phyloP scores from a whole-genome alignment of 2,329 filamentous ascomycete genomes.

The Fusarium sp. region DNA sequence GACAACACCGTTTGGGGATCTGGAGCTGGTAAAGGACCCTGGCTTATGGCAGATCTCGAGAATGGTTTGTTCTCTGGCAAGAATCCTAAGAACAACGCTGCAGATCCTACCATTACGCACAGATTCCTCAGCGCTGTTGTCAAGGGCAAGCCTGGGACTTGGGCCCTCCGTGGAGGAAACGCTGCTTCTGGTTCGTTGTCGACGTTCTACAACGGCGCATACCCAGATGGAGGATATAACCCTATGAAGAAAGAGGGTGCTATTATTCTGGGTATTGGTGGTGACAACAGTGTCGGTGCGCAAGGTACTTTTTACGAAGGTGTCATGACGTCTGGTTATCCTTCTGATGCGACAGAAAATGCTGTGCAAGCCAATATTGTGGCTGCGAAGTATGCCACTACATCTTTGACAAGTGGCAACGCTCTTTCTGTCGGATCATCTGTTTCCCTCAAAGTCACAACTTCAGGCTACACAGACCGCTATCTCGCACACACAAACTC shows the following conservation, averaged over 20 bases:
- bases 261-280: constrained; percentile 16
- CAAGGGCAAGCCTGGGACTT: constrained; percentile 14
- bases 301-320: constrained; percentile 29
- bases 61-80: constrained; percentile 72
- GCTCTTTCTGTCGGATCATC: constrained; percentile 14
- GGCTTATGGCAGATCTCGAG: constrained; percentile 77
- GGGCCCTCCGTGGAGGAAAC: constrained; percentile 22
- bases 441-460: constrained; percentile 16
- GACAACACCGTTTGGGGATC: constrained; percentile 64
- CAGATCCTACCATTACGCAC: constrained; percentile 4
- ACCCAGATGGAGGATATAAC: constrained; percentile 18
- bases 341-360: constrained; percentile 26
- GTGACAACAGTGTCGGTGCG: constrained; percentile 21
- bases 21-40: constrained; percentile 69
- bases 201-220: constrained; percentile 19
- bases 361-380: constrained; percentile 25
- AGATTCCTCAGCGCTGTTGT: constrained; percentile 16
- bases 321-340: constrained; percentile 9
- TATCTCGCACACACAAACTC: constrained; percentile 13
- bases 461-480: constrained; percentile 16
- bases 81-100: constrained; percentile 20
- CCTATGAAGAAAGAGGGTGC: constrained; percentile 27
- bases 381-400: constrained; percentile 19
- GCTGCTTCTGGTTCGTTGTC: constrained; percentile 16
- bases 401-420: constrained; percentile 6